These are phyloP conservation scores for Rhodotorula sp. DNA, from an alignment of 1,284 basidiomycete genomes.

Conservation along the genomic window DNA sequence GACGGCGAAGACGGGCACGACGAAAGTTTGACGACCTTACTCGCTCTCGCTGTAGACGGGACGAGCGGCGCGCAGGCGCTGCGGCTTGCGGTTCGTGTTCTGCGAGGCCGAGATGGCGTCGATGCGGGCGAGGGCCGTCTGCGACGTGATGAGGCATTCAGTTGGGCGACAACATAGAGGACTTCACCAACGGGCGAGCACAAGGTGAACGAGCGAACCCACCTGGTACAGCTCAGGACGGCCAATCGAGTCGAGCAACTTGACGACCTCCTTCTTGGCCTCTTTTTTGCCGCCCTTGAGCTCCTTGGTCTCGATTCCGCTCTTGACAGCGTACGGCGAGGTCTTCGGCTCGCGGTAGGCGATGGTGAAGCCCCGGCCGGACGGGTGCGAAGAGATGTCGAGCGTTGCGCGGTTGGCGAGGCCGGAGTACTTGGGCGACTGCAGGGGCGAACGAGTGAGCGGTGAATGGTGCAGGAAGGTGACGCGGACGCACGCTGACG, in stretches of 20 bases:
- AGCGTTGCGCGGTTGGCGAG: conserved; percentile 8
- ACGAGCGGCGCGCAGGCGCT: conserved; percentile 6
- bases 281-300: conserved; percentile 4
- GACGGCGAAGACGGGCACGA: neutral
- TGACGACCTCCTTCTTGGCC: neutral
- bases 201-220: neutral
- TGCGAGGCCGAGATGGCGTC: conserved; percentile 14
- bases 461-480: neutral
- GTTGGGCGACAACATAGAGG: neutral
- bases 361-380: conserved; percentile 5
- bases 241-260: neutral
- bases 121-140: conserved; percentile 11
- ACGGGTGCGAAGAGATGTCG: neutral
- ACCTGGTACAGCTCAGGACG: conserved; percentile 13
- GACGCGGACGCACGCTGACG: neutral
- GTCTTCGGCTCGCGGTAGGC: neutral
- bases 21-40: neutral
- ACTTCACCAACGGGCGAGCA: neutral
- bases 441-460: conserved; percentile 1
- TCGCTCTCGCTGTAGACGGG: neutral
- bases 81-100: conserved; percentile 4
- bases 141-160: neutral
- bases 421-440: conserved; percentile 11
- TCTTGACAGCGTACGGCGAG: conserved; percentile 5
- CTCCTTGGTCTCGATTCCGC: neutral